phyloP scores from a whole-genome alignment of 441 rosid genomes.

The Melastoma candidum region DNA sequence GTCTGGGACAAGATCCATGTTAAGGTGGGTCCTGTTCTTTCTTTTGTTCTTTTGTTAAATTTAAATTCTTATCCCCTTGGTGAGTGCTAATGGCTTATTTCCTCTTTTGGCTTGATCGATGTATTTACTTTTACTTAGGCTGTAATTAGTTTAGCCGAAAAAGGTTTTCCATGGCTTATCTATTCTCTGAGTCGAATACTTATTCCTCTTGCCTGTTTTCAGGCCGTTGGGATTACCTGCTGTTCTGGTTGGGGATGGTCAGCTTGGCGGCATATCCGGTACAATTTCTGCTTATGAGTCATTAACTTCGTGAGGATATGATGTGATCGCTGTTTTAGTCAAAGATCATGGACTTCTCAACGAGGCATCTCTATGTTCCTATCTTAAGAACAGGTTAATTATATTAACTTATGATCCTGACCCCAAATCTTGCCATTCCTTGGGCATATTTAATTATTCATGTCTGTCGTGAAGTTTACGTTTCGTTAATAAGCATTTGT shows the following conservation, averaged over 20 bases:
- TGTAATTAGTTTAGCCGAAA: neutral
- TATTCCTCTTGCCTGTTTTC: conserved; percentile 6
- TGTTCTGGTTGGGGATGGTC: conserved; percentile 88
- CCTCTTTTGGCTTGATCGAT: too few relatives aligned
- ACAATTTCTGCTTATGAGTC: conserved; percentile 92
- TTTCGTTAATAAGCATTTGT: too few relatives aligned
- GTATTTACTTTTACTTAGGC: too few relatives aligned
- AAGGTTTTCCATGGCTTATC: neutral
- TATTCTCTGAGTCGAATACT: conserved; percentile 3
- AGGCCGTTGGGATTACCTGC: conserved; percentile 89
- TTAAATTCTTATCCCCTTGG: too few relatives aligned
- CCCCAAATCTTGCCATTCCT: too few relatives aligned
- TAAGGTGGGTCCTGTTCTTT: too few relatives aligned
- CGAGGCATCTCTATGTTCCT: conserved; percentile 58
- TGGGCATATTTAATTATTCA: too few relatives aligned
- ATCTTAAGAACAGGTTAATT: conserved; percentile 61
- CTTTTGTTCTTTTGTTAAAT: too few relatives aligned
- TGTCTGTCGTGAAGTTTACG: too few relatives aligned
- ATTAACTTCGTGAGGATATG: conserved; percentile 70
- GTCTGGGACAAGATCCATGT: too few relatives aligned
- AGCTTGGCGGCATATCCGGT: conserved; percentile 86
- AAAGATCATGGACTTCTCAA: conserved; percentile 83
- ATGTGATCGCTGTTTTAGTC: conserved; percentile 60
- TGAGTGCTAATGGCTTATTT: too few relatives aligned
- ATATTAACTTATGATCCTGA: conserved; percentile 2